phyloP scores from a whole-genome alignment of 768 basidiomycete genomes.

The Termitomyces eurrhizus region DNA sequence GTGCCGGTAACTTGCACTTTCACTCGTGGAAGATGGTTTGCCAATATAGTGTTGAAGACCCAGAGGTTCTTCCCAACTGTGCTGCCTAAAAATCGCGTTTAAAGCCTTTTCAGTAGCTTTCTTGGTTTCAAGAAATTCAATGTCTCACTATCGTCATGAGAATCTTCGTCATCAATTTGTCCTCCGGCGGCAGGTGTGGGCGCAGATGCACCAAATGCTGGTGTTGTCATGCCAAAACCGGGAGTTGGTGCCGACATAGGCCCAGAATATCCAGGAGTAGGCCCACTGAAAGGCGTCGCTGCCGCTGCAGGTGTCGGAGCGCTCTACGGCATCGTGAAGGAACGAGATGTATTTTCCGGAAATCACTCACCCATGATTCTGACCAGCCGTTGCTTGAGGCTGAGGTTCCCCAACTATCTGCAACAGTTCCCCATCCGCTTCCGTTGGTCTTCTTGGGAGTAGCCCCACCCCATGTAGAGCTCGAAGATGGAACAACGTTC shows the following conservation, averaged over 20 bases:
- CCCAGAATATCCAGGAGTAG: conserved; percentile 27
- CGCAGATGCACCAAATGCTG: conserved; percentile 10
- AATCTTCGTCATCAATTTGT: conserved; percentile 5
- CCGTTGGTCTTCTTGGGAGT: conserved; percentile 34
- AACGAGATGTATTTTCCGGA: not conserved
- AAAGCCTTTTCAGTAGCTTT: not conserved
- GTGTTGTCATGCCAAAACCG: conserved; percentile 6
- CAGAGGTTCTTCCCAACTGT: conserved; percentile 13
- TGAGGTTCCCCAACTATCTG: conserved; percentile 15
- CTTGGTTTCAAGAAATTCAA: too few relatives aligned
- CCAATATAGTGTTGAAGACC: conserved; percentile 19
- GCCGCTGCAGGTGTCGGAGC: conserved; percentile 53
- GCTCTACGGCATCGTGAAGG: conserved; percentile 24
- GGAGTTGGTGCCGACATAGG: conserved; percentile 15
- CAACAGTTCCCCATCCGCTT: conserved; percentile 24
- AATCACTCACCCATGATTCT: conserved; percentile 18
- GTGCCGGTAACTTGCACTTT: conserved; percentile 16
- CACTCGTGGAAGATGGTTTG: conserved; percentile 13
- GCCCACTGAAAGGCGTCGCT: conserved; percentile 25
- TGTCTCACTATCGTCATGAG: not conserved
- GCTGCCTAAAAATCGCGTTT: not conserved
- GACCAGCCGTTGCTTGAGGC: conserved; percentile 21
- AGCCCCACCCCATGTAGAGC: conserved; percentile 39
- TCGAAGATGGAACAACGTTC: conserved; percentile 10
- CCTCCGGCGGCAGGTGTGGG: conserved; percentile 12